Evolutionary conservation across 2,329 filamentous ascomycete genomes (phyloP).

Genomic region (Dactylellina drechsleri): DNA sequence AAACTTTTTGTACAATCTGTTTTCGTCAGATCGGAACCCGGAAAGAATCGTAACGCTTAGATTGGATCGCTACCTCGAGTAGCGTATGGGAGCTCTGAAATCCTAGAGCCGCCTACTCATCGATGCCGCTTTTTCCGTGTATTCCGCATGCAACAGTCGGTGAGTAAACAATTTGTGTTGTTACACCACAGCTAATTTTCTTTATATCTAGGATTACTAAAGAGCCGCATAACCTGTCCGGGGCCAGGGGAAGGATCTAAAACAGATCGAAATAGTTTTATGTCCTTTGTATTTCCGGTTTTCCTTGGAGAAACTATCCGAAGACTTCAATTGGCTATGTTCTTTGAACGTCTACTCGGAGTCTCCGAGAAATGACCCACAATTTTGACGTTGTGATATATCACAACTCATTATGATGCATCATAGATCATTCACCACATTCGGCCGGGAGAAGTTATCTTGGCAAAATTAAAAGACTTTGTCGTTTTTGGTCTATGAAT

Average conservation of each 20-base stretch:
- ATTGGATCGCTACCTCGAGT: background rate
- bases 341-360: too few relatives aligned
- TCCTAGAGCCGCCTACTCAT: background rate
- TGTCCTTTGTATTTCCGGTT: constrained; percentile 21
- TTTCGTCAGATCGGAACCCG: constrained; percentile 9
- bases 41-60: background rate
- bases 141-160: constrained; percentile 15
- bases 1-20: constrained; percentile 7
- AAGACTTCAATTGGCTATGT: too few relatives aligned
- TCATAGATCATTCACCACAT: too few relatives aligned
- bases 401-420: too few relatives aligned
- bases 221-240: background rate
- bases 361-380: too few relatives aligned
- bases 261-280: background rate
- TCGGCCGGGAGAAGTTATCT: too few relatives aligned
- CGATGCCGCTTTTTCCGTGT: background rate
- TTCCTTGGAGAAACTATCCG: constrained; percentile 20
- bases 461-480: too few relatives aligned
- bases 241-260: background rate
- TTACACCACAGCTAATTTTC: constrained; percentile 14
- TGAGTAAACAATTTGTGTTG: constrained; percentile 22
- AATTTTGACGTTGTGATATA: too few relatives aligned
- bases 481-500: too few relatives aligned
- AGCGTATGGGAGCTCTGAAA: too few relatives aligned
- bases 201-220: constrained; percentile 25